Evolutionary conservation across 495 filamentous ascomycete genomes (phyloP), one percentile per base, ranked within the genome.

Genomic region (Terfezia claveryi): DNA sequence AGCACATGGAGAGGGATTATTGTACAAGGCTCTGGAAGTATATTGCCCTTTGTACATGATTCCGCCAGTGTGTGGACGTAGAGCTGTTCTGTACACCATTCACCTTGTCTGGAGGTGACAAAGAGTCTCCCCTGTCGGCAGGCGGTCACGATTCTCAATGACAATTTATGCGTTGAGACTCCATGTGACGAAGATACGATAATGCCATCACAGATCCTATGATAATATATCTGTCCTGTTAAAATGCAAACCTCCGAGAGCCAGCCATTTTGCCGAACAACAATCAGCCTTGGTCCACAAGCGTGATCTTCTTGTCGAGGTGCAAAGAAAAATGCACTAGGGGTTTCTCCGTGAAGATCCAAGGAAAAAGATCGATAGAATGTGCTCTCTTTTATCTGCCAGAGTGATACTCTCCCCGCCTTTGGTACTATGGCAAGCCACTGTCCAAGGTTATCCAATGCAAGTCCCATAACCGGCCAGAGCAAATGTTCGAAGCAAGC

Each of bases 381-480:
- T 36, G 68, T 64, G 55, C 69, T 63, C 37, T 76, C 66, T 4
- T 68, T 66, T 9, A 83, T 62, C 51, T 75, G 71, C 77, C 77
- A 85, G 16, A 84, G 51, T 17, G 73, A 68, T 27, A 83, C 71
- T 36, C 63, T 67, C 37, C 74, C 73, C 44, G 69, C 65, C 16
- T 69, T 68, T 17, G 80, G 75, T 11, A 80, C 72, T n/a, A 83
- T 64, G 1, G 79, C 80, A 14, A 83, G 67, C 73, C 76, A 80
- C 53, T 73, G 72, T 12, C 74, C 76, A 17, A 70, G 70, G 44
- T 74, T 72, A 46, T 83, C 78, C 16, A 83, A 68, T 2, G 76
- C 72, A 56, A 78, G 69, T 2, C 72, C 73, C 32, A 78, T 57
- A 32, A 85, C 69, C 11, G 82, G 82, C 63, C 56, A 56, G 64